phyloP scores from a whole-genome alignment of 495 filamentous ascomycete genomes.

The Neurospora sp. region DNA sequence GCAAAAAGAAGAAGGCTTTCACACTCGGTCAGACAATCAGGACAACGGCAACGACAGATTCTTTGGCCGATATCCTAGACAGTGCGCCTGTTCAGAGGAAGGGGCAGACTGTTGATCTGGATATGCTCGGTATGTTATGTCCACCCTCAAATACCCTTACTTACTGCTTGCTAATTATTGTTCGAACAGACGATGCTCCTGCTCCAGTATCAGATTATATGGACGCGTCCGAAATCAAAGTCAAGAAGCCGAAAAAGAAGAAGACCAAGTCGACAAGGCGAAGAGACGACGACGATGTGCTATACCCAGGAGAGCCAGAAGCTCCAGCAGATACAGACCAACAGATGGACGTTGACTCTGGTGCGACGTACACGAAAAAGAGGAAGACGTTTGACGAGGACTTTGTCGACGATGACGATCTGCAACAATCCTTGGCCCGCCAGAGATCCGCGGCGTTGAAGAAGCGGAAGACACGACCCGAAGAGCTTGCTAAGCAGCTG shows the following conservation, averaged over 20 bases:
- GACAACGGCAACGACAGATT: conserved; percentile 56
- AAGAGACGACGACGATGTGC: conserved; percentile 69
- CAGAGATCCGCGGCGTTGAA: conserved; percentile 77
- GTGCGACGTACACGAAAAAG: conserved; percentile 43
- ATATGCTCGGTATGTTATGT: conserved; percentile 43
- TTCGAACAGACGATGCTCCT: conserved; percentile 44
- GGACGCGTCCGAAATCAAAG: conserved; percentile 73
- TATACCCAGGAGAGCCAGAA: conserved; percentile 37
- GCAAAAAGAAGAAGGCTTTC: conserved; percentile 83
- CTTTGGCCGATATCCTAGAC: conserved; percentile 45
- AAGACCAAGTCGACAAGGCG: conserved; percentile 69
- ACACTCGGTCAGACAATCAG: conserved; percentile 70
- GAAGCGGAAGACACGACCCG: conserved; percentile 70
- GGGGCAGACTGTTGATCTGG: conserved; percentile 63
- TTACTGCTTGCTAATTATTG: conserved; percentile 13
- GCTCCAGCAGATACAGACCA: conserved; percentile 36
- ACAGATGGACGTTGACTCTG: conserved; percentile 71
- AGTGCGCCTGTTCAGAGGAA: conserved; percentile 45
- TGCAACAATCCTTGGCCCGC: conserved; percentile 72
- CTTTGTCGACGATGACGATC: conserved; percentile 85
- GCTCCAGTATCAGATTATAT: conserved; percentile 71
- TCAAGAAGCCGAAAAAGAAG: conserved; percentile 91
- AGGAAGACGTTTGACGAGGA: conserved; percentile 53
- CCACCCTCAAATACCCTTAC: not conserved
- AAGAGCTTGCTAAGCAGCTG: conserved; percentile 76